These are phyloP conservation scores for Nicotiana otophora DNA, from an alignment of 257 asterid species.

Conservation along the genomic window DNA sequence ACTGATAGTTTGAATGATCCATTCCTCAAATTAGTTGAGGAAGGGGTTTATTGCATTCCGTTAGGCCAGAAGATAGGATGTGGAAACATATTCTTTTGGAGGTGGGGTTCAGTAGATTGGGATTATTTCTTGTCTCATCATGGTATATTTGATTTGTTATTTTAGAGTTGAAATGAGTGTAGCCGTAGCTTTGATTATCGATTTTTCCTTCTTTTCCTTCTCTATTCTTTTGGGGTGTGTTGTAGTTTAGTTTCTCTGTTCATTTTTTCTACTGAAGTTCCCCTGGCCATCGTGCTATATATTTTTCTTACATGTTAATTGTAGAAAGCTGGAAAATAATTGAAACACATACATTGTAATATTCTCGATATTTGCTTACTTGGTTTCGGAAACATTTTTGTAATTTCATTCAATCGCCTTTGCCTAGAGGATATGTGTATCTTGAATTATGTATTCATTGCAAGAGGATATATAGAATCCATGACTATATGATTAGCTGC, in stretches of 20 bases:
- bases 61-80: neutral
- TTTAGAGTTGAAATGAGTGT: neutral
- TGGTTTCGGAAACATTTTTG: neutral
- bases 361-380: neutral
- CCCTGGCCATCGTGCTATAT: neutral
- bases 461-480: neutral
- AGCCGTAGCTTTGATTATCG: neutral
- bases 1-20: neutral
- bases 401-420: neutral
- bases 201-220: too few relatives aligned
- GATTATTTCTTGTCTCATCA: neutral
- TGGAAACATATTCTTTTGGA: neutral
- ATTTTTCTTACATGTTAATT: neutral
- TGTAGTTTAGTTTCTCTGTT: too few relatives aligned
- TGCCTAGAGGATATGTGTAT: too few relatives aligned
- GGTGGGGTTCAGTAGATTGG: neutral
- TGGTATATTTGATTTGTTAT: neutral
- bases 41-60: neutral
- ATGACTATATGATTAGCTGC: neutral
- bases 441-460: neutral
- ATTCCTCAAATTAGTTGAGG: neutral
- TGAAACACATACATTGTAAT: neutral
- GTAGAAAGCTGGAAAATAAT: neutral
- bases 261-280: neutral
- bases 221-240: too few relatives aligned